Conservation (phyloP, 495 filamentous ascomycete species). For the Penicillium samsonianum region DNA sequence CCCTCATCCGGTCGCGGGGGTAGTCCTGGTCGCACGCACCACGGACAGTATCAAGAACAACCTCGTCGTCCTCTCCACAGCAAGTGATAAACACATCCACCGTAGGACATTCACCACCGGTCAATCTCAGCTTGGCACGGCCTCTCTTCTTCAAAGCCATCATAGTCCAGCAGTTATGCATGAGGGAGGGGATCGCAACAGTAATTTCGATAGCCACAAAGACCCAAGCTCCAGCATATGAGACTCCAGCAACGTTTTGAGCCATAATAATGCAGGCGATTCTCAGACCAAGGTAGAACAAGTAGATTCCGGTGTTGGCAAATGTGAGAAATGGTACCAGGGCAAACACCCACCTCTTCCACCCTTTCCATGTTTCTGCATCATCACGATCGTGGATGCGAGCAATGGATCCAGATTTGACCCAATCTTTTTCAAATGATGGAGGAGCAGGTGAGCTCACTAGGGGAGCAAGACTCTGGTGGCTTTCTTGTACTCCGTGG, state of each 20-base stretch:
- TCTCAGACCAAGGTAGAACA: constrained; percentile 42
- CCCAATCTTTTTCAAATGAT: constrained; percentile 36
- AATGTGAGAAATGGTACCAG: constrained; percentile 42
- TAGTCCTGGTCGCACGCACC: constrained; percentile 53
- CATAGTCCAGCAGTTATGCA: constrained; percentile 49
- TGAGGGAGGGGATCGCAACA: constrained; percentile 40
- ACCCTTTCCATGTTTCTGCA: constrained; percentile 43
- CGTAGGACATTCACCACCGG: constrained; percentile 44
- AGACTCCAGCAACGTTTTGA: constrained; percentile 30
- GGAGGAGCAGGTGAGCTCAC: constrained; percentile 29
- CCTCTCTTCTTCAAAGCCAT: constrained; percentile 39
- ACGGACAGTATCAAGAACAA: constrained; percentile 55
- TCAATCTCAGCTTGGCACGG: constrained; percentile 44
- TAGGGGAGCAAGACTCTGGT: constrained; percentile 29
- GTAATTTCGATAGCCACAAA: constrained; percentile 44
- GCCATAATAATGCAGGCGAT: constrained; percentile 42
- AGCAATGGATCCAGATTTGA: constrained; percentile 36
- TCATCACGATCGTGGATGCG: constrained; percentile 44
- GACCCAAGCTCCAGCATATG: constrained; percentile 40
- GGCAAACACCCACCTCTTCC: constrained; percentile 41
- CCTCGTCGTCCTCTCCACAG: constrained; percentile 52
- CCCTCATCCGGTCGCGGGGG: constrained; percentile 47
- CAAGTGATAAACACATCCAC: constrained; percentile 56
- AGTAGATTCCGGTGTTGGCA: constrained; percentile 37
- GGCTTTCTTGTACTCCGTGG: constrained; percentile 27